Conservation (phyloP, 2,329 filamentous ascomycete genomes). For the Fusarium sp. region DNA sequence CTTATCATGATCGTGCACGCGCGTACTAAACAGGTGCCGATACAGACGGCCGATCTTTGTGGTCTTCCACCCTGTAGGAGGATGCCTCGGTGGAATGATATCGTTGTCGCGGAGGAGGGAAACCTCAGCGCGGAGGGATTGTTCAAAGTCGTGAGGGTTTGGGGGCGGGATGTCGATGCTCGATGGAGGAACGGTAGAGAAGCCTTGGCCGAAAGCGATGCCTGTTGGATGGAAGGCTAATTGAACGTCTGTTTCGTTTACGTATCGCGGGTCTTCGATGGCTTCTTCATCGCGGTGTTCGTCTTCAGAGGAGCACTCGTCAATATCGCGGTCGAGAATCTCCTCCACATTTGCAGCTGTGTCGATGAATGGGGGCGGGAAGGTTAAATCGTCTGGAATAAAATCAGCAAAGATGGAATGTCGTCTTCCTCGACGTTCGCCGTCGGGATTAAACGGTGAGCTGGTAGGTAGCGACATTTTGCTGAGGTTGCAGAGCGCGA, state of each 20-base stretch:
- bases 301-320: constrained; percentile 35
- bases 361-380: constrained; percentile 22
- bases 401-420: constrained; percentile 39
- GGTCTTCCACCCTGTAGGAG: not conserved
- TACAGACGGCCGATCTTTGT: constrained; percentile 9
- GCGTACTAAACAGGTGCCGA: constrained; percentile 24
- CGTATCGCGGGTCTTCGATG: constrained; percentile 6
- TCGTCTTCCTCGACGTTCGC: constrained; percentile 6
- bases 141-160: constrained; percentile 36
- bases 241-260: constrained; percentile 14
- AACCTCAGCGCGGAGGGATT: constrained; percentile 30
- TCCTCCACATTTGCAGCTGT: constrained; percentile 27
- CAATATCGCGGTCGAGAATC: constrained; percentile 33
- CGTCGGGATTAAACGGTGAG: constrained; percentile 16
- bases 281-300: constrained; percentile 24
- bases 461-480: constrained; percentile 19
- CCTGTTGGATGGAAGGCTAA: constrained; percentile 36
- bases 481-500: not conserved
- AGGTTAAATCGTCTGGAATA: constrained; percentile 17
- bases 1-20: constrained; percentile 25
- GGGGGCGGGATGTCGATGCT: constrained; percentile 26
- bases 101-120: constrained; percentile 35
- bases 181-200: constrained; percentile 29
- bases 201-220: constrained; percentile 29
- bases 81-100: constrained; percentile 17